Conservation (phyloP, 225 moss, liverwort and hornwort genomes). For the Ulota crispa region DNA sequence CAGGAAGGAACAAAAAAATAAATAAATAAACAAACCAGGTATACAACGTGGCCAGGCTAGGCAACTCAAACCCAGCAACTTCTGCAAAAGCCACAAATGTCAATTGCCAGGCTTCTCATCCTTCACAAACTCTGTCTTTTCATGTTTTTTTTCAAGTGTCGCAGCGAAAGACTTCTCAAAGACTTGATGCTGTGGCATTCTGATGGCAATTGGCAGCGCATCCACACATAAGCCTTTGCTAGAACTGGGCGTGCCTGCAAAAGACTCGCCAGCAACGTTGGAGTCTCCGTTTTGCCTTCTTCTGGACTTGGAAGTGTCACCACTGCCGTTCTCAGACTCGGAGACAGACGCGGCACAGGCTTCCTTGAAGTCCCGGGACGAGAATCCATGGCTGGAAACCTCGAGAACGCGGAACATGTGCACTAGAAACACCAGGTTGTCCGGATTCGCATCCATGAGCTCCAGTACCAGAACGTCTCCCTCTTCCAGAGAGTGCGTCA, state of each 20-base stretch:
- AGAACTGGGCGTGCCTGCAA: not conserved
- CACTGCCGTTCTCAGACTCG: slow-evolving; percentile 14
- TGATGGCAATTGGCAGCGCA: slow-evolving; percentile 26
- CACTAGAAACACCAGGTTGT: slow-evolving; percentile 25
- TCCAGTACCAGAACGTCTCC: slow-evolving; percentile 35
- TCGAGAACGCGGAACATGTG: slow-evolving; percentile 35
- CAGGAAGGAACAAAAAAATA: too few relatives aligned
- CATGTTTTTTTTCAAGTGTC: not conserved
- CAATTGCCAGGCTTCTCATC: not conserved
- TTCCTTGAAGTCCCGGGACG: slow-evolving; percentile 4
- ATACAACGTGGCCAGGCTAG: not conserved
- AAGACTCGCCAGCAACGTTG: not conserved
- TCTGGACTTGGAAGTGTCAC: slow-evolving; percentile 7
- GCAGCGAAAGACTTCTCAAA: not conserved
- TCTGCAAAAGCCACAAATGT: not conserved
- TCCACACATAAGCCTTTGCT: slow-evolving; percentile 20
- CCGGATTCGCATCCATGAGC: slow-evolving; percentile 25
- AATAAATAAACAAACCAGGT: too few relatives aligned
- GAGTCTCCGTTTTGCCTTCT: not conserved
- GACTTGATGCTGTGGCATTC: slow-evolving; percentile 17
- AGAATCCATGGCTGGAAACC: not conserved
- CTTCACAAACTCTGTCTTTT: not conserved
- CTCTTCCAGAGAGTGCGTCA: slow-evolving; percentile 26
- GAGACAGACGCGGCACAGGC: not conserved
- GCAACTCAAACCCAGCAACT: not conserved